Conservation (phyloP, 1,284 basidiomycete species). For the Ustilago hordei region DNA sequence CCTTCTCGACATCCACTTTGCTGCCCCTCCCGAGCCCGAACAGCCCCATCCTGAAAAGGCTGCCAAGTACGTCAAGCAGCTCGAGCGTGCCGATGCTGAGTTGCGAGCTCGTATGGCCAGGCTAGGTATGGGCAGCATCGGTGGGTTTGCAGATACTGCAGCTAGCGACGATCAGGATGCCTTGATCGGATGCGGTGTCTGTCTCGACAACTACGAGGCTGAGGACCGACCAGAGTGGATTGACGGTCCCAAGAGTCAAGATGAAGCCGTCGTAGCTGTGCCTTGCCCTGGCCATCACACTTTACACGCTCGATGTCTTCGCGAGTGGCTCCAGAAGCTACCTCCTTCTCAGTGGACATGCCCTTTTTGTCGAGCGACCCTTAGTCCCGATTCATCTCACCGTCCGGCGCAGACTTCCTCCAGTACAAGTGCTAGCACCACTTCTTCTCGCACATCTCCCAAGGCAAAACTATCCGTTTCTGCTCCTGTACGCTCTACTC, state of each 20-base stretch:
- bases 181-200: conserved; percentile 62
- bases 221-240: conserved; percentile 64
- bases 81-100: conserved; percentile 65
- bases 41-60: conserved; percentile 53
- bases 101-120: conserved; percentile 64
- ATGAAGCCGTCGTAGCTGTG: conserved; percentile 61
- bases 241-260: conserved; percentile 52
- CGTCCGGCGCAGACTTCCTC: background rate
- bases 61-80: conserved; percentile 48
- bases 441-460: background rate
- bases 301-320: conserved; percentile 59
- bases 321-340: conserved; percentile 59
- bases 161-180: conserved; percentile 21
- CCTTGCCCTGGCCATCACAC: conserved; percentile 66
- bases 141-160: conserved; percentile 32
- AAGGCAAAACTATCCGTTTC: conserved; percentile 10
- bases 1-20: conserved; percentile 52
- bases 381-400: conserved; percentile 22
- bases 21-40: conserved; percentile 35
- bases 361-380: conserved; percentile 61
- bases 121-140: conserved; percentile 61
- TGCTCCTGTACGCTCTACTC: conserved; percentile 11
- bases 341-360: conserved; percentile 65
- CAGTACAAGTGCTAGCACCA: background rate
- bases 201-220: conserved; percentile 59